Percentiles rank a stretch among this genome's conserved stretches.
phyloP scores from a whole-genome alignment of 768 basidiomycete genomes.

The Boletus subcaerulescens region DNA sequence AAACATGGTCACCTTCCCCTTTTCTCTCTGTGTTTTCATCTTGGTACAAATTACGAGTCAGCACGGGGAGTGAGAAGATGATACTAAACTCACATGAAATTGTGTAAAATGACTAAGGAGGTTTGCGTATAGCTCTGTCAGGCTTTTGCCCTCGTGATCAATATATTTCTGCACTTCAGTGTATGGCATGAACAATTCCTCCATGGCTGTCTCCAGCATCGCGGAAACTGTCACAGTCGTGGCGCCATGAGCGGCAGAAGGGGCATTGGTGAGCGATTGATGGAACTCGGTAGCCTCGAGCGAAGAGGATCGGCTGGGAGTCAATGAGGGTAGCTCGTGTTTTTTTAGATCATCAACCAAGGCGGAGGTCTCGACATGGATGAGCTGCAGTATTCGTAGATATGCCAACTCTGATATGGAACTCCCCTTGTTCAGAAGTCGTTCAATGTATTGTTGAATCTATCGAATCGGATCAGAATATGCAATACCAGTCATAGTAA shows the following conservation, averaged over 20 bases:
- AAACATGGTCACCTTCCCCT: conserved; percentile 72
- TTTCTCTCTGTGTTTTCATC: conserved; percentile 57
- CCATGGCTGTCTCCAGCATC: conserved; percentile 95
- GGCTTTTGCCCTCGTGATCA: conserved; percentile 83
- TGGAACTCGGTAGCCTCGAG: conserved; percentile 62
- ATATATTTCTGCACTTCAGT: conserved; percentile 89
- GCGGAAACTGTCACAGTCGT: conserved; percentile 54
- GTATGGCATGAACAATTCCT: conserved; percentile 93
- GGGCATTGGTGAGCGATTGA: conserved; percentile 43
- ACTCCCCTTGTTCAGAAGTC: conserved; percentile 71
- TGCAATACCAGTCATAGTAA: neutral
- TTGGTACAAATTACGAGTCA: conserved; percentile 19
- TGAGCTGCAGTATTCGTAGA: conserved; percentile 84
- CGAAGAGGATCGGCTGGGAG: conserved; percentile 54
- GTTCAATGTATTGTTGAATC: conserved; percentile 97
- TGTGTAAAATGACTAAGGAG: conserved; percentile 75
- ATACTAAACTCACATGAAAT: conserved; percentile 66
- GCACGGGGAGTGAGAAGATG: neutral
- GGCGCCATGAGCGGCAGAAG: conserved; percentile 41
- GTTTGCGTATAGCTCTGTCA: conserved; percentile 73
- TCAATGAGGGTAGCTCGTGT: conserved; percentile 76
- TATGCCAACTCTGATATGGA: conserved; percentile 86
- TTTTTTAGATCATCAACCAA: conserved; percentile 90
- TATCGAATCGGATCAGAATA: conserved; percentile 30
- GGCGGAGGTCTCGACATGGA: conserved; percentile 71